Percentiles rank a stretch among this genome's conserved stretches.
Conservation (phyloP, 164 flowering plant genomes). For the Stephania cephalantha region DNA sequence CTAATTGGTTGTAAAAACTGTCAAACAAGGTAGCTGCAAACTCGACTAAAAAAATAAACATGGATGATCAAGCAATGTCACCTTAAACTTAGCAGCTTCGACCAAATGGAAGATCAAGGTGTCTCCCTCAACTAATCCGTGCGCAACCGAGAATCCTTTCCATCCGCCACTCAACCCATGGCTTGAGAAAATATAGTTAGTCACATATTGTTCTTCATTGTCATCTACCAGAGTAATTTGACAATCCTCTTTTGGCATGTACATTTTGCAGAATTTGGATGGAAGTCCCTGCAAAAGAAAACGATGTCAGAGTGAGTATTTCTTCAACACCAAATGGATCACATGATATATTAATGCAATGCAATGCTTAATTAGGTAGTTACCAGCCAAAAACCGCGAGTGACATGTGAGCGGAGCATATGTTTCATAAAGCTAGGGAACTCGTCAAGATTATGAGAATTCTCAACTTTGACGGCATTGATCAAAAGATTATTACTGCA, state of each 20-base stretch:
- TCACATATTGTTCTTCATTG: background rate
- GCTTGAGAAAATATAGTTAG: background rate
- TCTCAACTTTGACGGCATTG: slow-evolving; percentile 14
- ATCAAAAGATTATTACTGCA: background rate
- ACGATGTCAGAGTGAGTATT: background rate
- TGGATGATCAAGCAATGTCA: background rate
- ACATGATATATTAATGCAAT: background rate
- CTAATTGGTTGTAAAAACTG: background rate
- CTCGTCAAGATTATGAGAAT: slow-evolving; percentile 13
- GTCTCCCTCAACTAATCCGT: slow-evolving; percentile 1
- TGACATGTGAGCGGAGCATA: slow-evolving; percentile 40
- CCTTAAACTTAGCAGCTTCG: background rate
- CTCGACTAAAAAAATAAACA: background rate
- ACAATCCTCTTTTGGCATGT: background rate
- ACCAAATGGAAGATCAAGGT: slow-evolving; percentile 5
- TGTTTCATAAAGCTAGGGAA: slow-evolving; percentile 33
- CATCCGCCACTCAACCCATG: slow-evolving; percentile 1
- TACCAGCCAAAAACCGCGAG: slow-evolving; percentile 37
- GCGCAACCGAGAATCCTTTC: slow-evolving; percentile 4
- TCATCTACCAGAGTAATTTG: background rate
- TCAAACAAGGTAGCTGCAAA: background rate
- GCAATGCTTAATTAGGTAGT: background rate
- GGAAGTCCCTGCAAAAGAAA: slow-evolving; percentile 6
- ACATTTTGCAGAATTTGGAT: background rate
- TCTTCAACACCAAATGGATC: background rate